Evolutionary conservation across 768 basidiomycete genomes (phyloP).

Genomic region (Mycena metata): DNA sequence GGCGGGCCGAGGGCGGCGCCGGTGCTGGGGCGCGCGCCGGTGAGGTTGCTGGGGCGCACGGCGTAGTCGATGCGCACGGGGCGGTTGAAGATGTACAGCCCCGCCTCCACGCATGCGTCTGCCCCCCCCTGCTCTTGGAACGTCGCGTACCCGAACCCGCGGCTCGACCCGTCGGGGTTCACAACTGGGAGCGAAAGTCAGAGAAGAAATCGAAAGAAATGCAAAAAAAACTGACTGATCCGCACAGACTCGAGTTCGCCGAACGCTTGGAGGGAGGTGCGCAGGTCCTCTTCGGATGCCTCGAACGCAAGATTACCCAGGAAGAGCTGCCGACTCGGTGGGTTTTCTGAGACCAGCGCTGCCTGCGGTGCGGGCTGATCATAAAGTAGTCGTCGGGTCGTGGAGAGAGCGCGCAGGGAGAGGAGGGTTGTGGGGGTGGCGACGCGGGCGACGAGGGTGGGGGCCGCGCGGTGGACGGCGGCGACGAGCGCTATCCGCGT

Average conservation of each 20-base stretch:
- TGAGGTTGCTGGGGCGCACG: conserved; percentile 17
- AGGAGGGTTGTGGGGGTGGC: background rate
- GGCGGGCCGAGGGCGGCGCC: background rate
- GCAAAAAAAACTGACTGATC: conserved; percentile 20
- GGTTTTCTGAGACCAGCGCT: conserved; percentile 22
- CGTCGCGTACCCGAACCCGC: conserved; percentile 31
- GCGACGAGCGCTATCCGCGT: conserved; percentile 47
- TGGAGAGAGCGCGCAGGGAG: conserved; percentile 38
- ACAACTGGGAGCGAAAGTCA: conserved; percentile 2
- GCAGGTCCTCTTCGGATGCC: conserved; percentile 26
- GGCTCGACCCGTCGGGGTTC: conserved; percentile 34
- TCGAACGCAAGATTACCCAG: conserved; percentile 34
- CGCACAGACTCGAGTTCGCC: conserved; percentile 29
- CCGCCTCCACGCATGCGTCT: background rate
- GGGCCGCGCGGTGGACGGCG: conserved; percentile 14
- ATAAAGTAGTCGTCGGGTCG: conserved; percentile 22
- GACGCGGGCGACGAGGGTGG: conserved; percentile 9
- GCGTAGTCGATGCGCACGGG: conserved; percentile 44
- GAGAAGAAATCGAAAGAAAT: background rate
- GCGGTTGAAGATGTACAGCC: conserved; percentile 16
- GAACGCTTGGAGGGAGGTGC: background rate
- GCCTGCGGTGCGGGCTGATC: conserved; percentile 17
- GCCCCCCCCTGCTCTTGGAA: conserved; percentile 13
- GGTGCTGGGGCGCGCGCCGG: background rate
- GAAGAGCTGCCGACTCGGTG: conserved; percentile 28